These are phyloP conservation scores for Fusarium mangiferae DNA, from an alignment of 2,329 filamentous ascomycete species.

Conservation along the genomic window DNA sequence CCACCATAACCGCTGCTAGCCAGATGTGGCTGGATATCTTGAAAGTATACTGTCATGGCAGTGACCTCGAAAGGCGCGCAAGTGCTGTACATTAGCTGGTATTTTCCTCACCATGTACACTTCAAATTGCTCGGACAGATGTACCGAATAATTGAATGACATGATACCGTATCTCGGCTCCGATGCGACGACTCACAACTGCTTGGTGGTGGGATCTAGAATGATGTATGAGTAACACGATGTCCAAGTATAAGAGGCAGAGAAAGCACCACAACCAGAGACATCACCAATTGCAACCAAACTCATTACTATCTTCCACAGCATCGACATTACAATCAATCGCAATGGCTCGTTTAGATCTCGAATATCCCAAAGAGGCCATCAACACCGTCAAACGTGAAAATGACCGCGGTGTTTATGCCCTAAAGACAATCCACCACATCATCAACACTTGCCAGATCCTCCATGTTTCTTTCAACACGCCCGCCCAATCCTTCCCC, in stretches of 20 bases:
- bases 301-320: background rate
- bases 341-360: conserved; percentile 51
- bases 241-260: conserved; percentile 8
- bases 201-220: background rate
- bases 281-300: background rate
- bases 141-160: background rate
- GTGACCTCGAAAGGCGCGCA: background rate
- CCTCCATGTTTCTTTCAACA: conserved; percentile 82
- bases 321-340: background rate
- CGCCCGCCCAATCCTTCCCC: conserved; percentile 74
- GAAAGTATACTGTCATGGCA: background rate
- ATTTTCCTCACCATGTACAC: background rate
- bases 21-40: background rate
- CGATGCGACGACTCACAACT: background rate
- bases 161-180: conserved; percentile 7
- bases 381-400: conserved; percentile 75
- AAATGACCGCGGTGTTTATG: conserved; percentile 74
- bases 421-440: conserved; percentile 75
- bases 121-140: background rate
- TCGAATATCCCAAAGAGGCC: conserved; percentile 71
- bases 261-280: background rate
- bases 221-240: background rate
- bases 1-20: conserved; percentile 2
- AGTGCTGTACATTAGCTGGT: background rate
- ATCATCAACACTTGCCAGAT: conserved; percentile 81